phyloP scores from a whole-genome alignment of 768 basidiomycete genomes.

The Rhodotorula babjevae region DNA sequence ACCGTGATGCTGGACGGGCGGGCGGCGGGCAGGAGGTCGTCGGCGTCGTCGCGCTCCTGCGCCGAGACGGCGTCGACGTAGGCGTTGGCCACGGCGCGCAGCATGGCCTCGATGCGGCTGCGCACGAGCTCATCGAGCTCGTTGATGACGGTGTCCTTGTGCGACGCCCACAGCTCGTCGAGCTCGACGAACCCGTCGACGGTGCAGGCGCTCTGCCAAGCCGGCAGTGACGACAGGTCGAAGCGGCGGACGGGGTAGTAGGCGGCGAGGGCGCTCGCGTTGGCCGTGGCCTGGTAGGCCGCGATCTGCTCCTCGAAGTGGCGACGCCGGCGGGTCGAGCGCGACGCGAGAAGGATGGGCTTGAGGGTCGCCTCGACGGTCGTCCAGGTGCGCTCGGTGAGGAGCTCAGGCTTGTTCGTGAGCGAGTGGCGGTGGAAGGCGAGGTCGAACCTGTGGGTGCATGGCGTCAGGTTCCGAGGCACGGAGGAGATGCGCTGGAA shows the following conservation, averaged over 20 bases:
- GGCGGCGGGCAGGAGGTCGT: background rate
- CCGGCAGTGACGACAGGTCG: background rate
- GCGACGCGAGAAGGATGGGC: background rate
- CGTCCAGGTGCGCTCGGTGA: slow-evolving; percentile 1
- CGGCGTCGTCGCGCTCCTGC: no score
- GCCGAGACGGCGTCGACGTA: background rate
- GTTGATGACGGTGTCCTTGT: background rate
- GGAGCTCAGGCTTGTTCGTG: background rate
- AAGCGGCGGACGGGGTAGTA: background rate
- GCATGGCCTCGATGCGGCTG: background rate
- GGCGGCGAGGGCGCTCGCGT: background rate
- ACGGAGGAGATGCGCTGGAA: no score
- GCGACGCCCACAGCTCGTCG: background rate
- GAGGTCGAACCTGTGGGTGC: background rate
- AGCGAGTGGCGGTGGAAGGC: background rate
- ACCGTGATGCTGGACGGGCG: background rate
- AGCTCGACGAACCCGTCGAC: background rate
- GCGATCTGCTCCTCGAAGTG: background rate
- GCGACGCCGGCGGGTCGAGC: background rate
- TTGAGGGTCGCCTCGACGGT: background rate
- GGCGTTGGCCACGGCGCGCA: background rate
- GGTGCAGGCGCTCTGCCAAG: background rate
- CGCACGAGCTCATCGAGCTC: background rate
- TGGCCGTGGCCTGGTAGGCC: no score
- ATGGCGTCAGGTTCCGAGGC: no score